phyloP scores from a whole-genome alignment of 2,329 filamentous ascomycete species.

The Neurospora sp. region DNA sequence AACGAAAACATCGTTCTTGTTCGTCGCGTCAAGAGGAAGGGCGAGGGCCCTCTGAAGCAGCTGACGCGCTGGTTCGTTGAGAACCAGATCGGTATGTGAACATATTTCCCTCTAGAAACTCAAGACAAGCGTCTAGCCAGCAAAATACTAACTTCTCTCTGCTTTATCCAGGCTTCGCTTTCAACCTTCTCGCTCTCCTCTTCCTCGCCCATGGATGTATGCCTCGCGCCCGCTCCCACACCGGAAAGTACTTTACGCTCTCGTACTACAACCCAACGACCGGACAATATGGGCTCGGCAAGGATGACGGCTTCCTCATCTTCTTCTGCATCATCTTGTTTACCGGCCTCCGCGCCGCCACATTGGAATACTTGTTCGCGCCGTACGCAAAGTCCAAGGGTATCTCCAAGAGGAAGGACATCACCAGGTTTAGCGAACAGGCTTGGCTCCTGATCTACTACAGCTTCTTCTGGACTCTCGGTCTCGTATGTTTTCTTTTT shows the following conservation, averaged over 20 bases:
- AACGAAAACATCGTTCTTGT: constrained; percentile 44
- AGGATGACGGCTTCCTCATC: constrained; percentile 71
- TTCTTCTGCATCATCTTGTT: constrained; percentile 73
- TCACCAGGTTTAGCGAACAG: constrained; percentile 85
- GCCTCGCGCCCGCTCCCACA: constrained; percentile 67
- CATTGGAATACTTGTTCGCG: constrained; percentile 79
- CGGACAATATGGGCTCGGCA: constrained; percentile 64
- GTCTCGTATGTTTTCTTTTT: constrained; percentile 54
- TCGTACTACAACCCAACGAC: constrained; percentile 68
- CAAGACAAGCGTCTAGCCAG: constrained; percentile 13
- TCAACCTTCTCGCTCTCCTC: constrained; percentile 77
- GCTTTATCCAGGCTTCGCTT: constrained; percentile 56
- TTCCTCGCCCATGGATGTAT: constrained; percentile 75
- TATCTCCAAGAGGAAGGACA: constrained; percentile 64
- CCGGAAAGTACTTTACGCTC: constrained; percentile 79
- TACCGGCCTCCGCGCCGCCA: constrained; percentile 72
- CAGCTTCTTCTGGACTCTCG: constrained; percentile 68
- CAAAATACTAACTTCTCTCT: constrained; percentile 1
- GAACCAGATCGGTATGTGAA: constrained; percentile 66
- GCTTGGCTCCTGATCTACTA: constrained; percentile 87
- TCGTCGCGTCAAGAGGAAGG: constrained; percentile 49
- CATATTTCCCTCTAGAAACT: not conserved
- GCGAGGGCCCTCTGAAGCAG: constrained; percentile 50
- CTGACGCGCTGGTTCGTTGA: constrained; percentile 62
- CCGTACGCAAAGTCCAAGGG: constrained; percentile 67